These are phyloP conservation scores for Ceriops decandra DNA, from an alignment of 345 rosid species.

Conservation along the genomic window DNA sequence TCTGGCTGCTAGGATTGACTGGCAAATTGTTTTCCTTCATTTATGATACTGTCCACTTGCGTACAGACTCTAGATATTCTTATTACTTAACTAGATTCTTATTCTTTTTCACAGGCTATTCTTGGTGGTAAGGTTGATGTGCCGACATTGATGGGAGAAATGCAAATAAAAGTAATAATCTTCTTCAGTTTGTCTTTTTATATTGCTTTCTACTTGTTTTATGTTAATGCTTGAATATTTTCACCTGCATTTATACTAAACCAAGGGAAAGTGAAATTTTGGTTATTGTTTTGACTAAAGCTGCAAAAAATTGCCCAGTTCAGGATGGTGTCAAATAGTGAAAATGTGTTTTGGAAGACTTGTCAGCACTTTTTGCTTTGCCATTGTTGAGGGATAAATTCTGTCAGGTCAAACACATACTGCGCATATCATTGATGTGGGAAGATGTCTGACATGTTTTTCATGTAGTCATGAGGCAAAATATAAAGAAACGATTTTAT, in stretches of 20 bases:
- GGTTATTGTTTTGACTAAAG: neutral
- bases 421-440: neutral
- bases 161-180: conserved; percentile 53
- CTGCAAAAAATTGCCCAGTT: neutral
- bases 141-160: conserved; percentile 72
- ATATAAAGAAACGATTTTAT: neutral
- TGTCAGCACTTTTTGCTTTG: neutral
- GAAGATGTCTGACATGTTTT: neutral
- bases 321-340: neutral
- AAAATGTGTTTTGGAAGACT: neutral
- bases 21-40: neutral
- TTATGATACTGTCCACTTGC: neutral
- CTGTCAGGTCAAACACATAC: neutral
- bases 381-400: conserved; percentile 5
- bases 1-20: neutral
- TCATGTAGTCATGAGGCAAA: neutral
- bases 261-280: neutral
- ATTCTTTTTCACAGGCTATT: conserved; percentile 59
- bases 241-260: neutral
- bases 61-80: conserved; percentile 4
- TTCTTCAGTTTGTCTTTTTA: conserved; percentile 2
- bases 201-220: neutral
- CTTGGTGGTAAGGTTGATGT: conserved; percentile 82
- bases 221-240: conserved; percentile 3
- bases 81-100: conserved; percentile 10